Conservation (phyloP, 345 rosid species). For the Gossypioides kirkii region DNA sequence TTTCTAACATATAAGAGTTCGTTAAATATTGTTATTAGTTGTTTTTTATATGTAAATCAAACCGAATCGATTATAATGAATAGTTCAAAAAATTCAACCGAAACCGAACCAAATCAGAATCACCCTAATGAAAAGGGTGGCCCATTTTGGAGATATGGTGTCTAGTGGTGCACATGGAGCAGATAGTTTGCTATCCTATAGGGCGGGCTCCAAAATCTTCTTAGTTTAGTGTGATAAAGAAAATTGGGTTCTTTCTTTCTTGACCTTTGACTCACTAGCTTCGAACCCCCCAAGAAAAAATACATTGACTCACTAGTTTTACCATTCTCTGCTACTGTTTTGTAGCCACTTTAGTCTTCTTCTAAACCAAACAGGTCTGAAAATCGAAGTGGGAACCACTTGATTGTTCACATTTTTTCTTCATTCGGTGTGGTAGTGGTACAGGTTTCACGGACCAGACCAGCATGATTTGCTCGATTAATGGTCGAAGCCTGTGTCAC, state of each 20-base stretch:
- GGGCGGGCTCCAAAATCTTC: background rate
- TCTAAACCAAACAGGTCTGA: background rate
- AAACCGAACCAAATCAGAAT: too few relatives aligned
- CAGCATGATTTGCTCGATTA: background rate
- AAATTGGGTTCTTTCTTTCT: background rate
- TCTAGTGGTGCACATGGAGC: slow-evolving; percentile 10
- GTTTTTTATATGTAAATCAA: too few relatives aligned
- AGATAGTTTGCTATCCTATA: slow-evolving; percentile 15
- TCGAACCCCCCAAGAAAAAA: background rate
- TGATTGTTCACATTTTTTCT: background rate
- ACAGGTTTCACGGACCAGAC: background rate
- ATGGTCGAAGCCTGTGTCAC: background rate
- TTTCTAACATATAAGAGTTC: too few relatives aligned
- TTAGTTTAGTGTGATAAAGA: background rate
- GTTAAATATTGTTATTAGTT: too few relatives aligned
- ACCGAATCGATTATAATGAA: too few relatives aligned
- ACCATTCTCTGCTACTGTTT: background rate
- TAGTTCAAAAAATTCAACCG: too few relatives aligned
- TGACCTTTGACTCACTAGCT: slow-evolving; percentile 10
- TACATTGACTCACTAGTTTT: too few relatives aligned
- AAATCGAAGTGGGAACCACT: slow-evolving; percentile 15
- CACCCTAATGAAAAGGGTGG: background rate
- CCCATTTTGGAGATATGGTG: background rate
- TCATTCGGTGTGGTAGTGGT: background rate
- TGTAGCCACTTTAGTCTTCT: background rate